phyloP scores from a whole-genome alignment of 2,329 filamentous ascomycete genomes.

The Hymenoscyphus fraxineus region DNA sequence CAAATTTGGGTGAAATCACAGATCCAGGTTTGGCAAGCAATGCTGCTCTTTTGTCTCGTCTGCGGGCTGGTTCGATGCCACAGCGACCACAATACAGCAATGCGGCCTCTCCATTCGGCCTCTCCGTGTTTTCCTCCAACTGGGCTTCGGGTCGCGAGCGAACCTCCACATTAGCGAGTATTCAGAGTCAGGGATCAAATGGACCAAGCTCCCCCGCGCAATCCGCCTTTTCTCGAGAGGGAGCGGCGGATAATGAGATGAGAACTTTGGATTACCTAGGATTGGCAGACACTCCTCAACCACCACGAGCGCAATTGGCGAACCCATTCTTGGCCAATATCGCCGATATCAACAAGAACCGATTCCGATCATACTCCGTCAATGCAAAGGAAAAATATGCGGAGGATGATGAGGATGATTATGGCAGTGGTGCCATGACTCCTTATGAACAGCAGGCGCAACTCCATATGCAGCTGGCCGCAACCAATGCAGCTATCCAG shows the following conservation, averaged over 20 bases:
- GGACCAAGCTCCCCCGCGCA: conserved; percentile 82
- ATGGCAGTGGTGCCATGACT: conserved; percentile 42
- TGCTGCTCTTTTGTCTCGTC: conserved; percentile 74
- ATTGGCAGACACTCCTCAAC: conserved; percentile 87
- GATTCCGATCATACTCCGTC: conserved; percentile 95
- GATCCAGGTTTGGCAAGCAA: conserved; percentile 49
- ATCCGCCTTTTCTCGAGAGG: conserved; percentile 82
- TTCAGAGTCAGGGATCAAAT: conserved; percentile 86
- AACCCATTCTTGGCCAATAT: conserved; percentile 73
- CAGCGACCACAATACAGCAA: conserved; percentile 69
- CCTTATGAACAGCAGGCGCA: conserved; percentile 56
- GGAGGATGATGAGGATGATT: conserved; percentile 78
- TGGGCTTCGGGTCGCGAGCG: conserved; percentile 81
- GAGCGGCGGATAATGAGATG: conserved; percentile 78
- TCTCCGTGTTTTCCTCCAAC: conserved; percentile 80
- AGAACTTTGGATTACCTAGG: conserved; percentile 94
- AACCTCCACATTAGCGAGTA: conserved; percentile 77
- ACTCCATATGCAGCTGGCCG: conserved; percentile 59
- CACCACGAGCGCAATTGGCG: conserved; percentile 66
- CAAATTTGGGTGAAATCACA: conserved; percentile 46
- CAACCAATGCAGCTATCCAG: conserved; percentile 69
- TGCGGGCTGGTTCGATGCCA: conserved; percentile 91
- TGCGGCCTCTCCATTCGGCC: conserved; percentile 69
- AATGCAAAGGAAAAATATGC: conserved; percentile 98
- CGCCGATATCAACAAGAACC: conserved; percentile 73